phyloP scores from a whole-genome alignment of 495 filamentous ascomycete species.

The Penicillium longicatenatum region DNA sequence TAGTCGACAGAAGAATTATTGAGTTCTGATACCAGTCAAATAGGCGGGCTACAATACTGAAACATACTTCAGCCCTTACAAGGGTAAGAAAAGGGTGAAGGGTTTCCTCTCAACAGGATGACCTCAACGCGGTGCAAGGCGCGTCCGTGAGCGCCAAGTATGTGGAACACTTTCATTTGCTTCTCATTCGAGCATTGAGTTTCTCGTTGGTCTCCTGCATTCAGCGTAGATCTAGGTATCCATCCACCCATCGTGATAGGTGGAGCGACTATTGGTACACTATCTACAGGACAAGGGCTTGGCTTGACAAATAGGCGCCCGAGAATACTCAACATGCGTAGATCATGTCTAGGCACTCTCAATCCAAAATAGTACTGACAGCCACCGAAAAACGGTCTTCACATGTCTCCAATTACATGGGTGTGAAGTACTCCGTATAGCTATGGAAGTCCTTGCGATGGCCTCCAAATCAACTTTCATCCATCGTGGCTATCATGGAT shows the following conservation, averaged over 20 bases:
- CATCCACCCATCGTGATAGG: background rate
- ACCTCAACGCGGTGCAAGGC: constrained; percentile 22
- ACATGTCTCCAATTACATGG: background rate
- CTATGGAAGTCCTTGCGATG: background rate
- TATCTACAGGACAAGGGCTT: background rate
- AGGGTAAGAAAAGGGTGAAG: background rate
- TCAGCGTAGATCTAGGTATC: constrained; percentile 1
- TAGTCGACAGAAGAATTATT: constrained; percentile 6
- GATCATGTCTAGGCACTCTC: background rate
- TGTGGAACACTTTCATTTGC: constrained; percentile 9
- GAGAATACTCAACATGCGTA: background rate
- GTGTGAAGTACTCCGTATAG: background rate
- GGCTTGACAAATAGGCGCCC: background rate
- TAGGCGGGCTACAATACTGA: background rate
- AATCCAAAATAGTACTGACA: background rate
- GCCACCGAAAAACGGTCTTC: background rate
- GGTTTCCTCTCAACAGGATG: constrained; percentile 19
- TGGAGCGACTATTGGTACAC: background rate
- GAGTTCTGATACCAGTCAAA: background rate
- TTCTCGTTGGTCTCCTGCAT: constrained; percentile 15
- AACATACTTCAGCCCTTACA: too few species aligned
- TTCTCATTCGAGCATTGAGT: constrained; percentile 16
- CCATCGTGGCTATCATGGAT: too few species aligned
- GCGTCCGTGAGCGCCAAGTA: constrained; percentile 13
- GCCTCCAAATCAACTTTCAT: background rate